Conservation (phyloP, 2,329 filamentous ascomycete genomes). For the Paraphaeosphaeria minitans region DNA sequence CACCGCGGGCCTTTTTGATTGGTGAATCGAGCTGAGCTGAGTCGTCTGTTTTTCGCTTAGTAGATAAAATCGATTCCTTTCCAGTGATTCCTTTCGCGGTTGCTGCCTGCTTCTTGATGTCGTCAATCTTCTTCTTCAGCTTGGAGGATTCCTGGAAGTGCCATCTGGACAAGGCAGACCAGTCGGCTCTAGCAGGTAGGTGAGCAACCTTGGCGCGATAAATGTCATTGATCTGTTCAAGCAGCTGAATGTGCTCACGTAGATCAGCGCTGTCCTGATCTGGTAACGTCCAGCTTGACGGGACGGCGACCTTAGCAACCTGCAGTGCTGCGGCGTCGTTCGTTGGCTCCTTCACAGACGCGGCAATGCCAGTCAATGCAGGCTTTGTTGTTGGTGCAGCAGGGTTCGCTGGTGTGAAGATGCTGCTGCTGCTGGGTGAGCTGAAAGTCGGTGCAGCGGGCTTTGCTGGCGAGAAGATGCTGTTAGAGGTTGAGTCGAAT, state of each 20-base stretch:
- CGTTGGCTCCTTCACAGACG: slow-evolving; percentile 7
- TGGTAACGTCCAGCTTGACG: slow-evolving; percentile 30
- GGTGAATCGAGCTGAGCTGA: slow-evolving; percentile 24
- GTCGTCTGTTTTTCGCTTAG: slow-evolving; percentile 37
- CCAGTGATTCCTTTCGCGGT: slow-evolving; percentile 38
- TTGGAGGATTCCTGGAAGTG: slow-evolving; percentile 34
- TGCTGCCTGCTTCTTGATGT: slow-evolving; percentile 37
- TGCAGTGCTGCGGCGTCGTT: slow-evolving; percentile 24
- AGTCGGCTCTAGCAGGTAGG: slow-evolving; percentile 34
- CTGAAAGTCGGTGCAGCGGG: background rate
- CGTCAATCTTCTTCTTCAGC: slow-evolving; percentile 36
- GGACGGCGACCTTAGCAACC: slow-evolving; percentile 32
- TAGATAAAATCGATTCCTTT: slow-evolving; percentile 38
- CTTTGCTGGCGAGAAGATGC: background rate
- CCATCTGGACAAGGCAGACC: slow-evolving; percentile 38
- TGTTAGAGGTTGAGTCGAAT: background rate
- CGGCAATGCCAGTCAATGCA: slow-evolving; percentile 16
- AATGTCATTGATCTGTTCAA: slow-evolving; percentile 34
- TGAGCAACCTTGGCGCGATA: slow-evolving; percentile 33
- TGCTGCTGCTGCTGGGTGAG: background rate
- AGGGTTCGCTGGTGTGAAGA: background rate
- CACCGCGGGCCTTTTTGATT: slow-evolving; percentile 33
- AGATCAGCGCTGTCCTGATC: slow-evolving; percentile 21
- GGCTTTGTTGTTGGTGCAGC: background rate
- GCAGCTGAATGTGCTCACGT: slow-evolving; percentile 25